Percentiles rank a stretch among this genome's conserved stretches.
These are phyloP conservation scores for Hordeum marinum DNA, from an alignment of 176 grass and related monocot species.

Conservation along the genomic window DNA sequence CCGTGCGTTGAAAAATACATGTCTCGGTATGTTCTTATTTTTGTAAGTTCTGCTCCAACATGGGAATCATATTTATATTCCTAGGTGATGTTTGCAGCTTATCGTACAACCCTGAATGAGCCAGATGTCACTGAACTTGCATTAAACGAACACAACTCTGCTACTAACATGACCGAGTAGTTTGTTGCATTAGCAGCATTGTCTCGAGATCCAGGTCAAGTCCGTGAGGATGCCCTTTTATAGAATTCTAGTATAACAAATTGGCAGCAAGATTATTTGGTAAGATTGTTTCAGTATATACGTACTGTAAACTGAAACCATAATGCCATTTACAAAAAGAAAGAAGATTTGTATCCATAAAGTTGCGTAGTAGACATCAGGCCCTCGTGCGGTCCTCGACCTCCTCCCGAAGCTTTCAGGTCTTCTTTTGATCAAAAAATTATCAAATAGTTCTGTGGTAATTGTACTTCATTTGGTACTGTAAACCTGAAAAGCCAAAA, in stretches of 20 bases:
- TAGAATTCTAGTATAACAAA: constrained; percentile 80
- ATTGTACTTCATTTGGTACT: too few relatives aligned
- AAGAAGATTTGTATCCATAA: too few relatives aligned
- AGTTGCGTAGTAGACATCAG: too few relatives aligned
- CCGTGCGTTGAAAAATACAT: constrained; percentile 81
- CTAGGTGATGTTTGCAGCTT: constrained; percentile 47
- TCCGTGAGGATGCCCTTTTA: constrained; percentile 80
- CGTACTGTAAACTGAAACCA: too few relatives aligned
- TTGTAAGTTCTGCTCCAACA: not conserved
- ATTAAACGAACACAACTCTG: constrained; percentile 77
- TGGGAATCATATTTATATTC: constrained; percentile 28
- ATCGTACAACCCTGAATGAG: constrained; percentile 77
- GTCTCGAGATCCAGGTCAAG: constrained; percentile 85
- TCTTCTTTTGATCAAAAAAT: too few relatives aligned
- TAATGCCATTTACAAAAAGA: too few relatives aligned
- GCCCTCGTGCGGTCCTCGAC: too few relatives aligned
- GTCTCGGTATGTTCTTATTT: constrained; percentile 60
- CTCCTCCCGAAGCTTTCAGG: too few relatives aligned
- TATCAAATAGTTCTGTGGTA: too few relatives aligned
- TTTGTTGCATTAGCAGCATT: constrained; percentile 93
- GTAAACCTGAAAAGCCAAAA: too few relatives aligned
- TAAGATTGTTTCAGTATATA: constrained; percentile 30
- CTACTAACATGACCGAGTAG: constrained; percentile 94
- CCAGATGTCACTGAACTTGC: constrained; percentile 68
- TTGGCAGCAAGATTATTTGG: constrained; percentile 94